phyloP scores from a whole-genome alignment of 345 rosid species.

The Triadica sebifera region DNA sequence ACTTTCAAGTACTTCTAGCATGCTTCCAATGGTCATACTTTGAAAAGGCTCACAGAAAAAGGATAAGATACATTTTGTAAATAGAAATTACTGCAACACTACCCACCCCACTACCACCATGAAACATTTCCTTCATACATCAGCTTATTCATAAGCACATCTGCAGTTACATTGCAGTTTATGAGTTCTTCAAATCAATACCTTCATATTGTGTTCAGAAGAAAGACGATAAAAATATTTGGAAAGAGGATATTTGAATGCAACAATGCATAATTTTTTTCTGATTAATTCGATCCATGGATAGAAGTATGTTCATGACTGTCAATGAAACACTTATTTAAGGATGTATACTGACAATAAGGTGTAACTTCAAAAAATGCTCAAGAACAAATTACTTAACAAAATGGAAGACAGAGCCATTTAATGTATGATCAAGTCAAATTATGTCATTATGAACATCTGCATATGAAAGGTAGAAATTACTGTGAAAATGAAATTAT shows the following conservation, averaged over 20 bases:
- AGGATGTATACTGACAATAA: not conserved
- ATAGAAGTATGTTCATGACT: not conserved
- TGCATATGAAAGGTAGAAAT: not conserved
- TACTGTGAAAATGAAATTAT: conserved; percentile 89
- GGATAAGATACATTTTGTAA: no score
- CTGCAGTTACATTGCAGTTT: no score
- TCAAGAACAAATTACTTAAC: not conserved
- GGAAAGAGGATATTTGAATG: not conserved
- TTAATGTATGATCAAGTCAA: not conserved
- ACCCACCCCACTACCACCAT: no score
- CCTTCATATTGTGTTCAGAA: no score
- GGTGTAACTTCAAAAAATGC: not conserved
- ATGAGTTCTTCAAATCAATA: no score
- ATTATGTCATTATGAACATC: not conserved
- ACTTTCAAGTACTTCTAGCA: no score
- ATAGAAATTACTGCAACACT: no score
- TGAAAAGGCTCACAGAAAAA: no score
- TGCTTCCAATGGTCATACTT: no score
- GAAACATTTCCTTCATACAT: no score
- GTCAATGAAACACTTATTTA: not conserved
- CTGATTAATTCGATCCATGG: not conserved
- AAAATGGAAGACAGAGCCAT: not conserved
- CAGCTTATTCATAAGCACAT: no score
- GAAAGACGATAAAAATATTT: not conserved
- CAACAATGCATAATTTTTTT: not conserved